A percentile compares a stretch with the other conserved stretches of the same genome.
phyloP scores from a whole-genome alignment of 345 rosid genomes.

The Salix suchowensis region DNA sequence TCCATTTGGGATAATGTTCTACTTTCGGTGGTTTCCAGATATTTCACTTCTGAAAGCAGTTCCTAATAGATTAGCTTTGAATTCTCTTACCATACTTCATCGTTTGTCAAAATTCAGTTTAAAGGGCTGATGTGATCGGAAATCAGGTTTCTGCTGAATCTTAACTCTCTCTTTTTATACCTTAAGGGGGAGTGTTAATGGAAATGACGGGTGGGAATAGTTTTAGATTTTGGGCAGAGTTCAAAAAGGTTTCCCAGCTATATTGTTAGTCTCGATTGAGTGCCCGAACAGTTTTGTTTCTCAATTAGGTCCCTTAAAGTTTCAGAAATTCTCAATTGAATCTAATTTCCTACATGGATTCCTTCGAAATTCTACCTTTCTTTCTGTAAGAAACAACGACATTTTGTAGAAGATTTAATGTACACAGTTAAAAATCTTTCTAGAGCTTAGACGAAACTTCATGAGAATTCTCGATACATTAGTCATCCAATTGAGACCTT shows the following conservation, averaged over 20 bases:
- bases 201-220: too few species aligned
- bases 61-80: background rate
- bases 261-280: background rate
- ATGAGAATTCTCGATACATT: background rate
- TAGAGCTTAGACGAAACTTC: background rate
- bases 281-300: background rate
- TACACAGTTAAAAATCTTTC: background rate
- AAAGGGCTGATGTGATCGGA: background rate
- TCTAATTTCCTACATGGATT: background rate
- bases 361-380: background rate
- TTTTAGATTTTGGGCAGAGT: background rate
- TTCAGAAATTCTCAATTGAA: background rate
- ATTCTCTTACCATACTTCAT: background rate
- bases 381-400: too few species aligned
- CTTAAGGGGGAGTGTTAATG: too few species aligned
- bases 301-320: background rate
- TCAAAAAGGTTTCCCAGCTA: background rate
- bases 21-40: background rate
- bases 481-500: background rate
- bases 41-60: background rate
- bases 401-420: background rate
- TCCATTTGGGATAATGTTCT: background rate
- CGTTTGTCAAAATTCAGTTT: background rate
- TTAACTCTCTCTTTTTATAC: too few species aligned
- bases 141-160: background rate